These are phyloP conservation scores for Russula abietina DNA, from an alignment of 768 basidiomycete species.

Conservation along the genomic window DNA sequence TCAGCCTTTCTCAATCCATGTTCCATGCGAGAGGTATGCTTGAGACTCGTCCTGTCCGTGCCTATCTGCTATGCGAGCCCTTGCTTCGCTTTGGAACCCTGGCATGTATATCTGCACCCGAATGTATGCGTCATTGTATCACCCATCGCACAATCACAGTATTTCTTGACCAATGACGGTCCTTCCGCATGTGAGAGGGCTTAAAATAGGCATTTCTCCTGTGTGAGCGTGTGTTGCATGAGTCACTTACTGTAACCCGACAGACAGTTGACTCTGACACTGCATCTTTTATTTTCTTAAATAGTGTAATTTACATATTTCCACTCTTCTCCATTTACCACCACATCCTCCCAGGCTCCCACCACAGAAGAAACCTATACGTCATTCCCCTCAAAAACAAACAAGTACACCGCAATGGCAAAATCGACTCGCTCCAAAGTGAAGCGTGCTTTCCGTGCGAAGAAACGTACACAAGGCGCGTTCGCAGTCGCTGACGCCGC, in stretches of 20 bases:
- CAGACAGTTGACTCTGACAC: not conserved
- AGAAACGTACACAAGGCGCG: constrained; percentile 67
- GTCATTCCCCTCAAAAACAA: not conserved
- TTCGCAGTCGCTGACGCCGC: constrained; percentile 77
- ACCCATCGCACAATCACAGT: constrained; percentile 1
- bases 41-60: not conserved
- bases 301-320: not conserved
- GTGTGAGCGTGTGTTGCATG: not conserved
- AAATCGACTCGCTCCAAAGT: constrained; percentile 80
- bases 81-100: not conserved
- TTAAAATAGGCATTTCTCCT: not conserved
- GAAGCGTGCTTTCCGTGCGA: constrained; percentile 70
- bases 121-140: constrained; percentile 10
- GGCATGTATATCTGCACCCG: constrained; percentile 11
- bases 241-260: not conserved
- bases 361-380: no score
- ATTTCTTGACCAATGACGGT: not conserved
- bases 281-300: not conserved
- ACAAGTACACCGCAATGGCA: constrained; percentile 46
- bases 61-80: not conserved
- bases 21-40: not conserved
- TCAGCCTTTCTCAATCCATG: not conserved
- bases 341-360: not conserved
- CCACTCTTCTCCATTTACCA: not conserved
- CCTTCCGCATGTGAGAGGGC: not conserved